Evolutionary conservation across 2,329 filamentous ascomycete genomes (phyloP).

Genomic region (Aspergillus sojae): DNA sequence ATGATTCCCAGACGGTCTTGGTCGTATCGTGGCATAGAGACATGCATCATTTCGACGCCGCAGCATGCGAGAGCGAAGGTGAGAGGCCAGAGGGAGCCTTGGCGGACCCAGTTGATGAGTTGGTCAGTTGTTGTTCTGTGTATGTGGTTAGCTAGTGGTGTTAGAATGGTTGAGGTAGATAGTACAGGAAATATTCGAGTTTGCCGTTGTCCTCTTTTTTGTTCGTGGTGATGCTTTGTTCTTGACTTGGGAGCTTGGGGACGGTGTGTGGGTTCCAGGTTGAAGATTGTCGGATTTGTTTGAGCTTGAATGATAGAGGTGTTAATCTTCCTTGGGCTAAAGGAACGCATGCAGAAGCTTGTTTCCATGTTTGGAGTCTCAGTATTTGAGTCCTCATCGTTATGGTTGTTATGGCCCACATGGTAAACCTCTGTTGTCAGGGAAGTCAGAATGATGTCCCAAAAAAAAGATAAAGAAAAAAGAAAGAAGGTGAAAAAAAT

Average conservation of each 20-base stretch:
- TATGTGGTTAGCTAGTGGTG: background rate
- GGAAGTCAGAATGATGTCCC: background rate
- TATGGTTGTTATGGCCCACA: background rate
- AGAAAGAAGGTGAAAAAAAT: background rate
- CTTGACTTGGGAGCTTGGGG: background rate
- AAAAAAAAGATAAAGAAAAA: background rate
- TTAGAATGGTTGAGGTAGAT: background rate
- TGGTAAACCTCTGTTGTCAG: background rate
- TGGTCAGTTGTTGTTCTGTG: background rate
- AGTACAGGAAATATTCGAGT: background rate
- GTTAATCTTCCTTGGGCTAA: background rate
- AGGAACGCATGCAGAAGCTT: background rate
- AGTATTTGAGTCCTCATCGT: background rate
- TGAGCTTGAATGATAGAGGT: background rate
- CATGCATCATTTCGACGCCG: conserved; percentile 92
- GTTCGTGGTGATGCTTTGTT: background rate
- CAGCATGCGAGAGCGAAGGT: conserved; percentile 90
- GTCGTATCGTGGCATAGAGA: conserved; percentile 86
- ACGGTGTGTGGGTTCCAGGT: background rate
- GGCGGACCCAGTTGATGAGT: conserved; percentile 82
- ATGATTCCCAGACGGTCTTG: conserved; percentile 88
- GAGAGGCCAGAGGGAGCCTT: conserved; percentile 88
- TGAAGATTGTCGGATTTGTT: background rate
- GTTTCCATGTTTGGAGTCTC: background rate
- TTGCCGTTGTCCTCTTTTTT: background rate